Base-by-base conservation (phyloP, 208 protist species). In the Leishmania arabica region DNA sequence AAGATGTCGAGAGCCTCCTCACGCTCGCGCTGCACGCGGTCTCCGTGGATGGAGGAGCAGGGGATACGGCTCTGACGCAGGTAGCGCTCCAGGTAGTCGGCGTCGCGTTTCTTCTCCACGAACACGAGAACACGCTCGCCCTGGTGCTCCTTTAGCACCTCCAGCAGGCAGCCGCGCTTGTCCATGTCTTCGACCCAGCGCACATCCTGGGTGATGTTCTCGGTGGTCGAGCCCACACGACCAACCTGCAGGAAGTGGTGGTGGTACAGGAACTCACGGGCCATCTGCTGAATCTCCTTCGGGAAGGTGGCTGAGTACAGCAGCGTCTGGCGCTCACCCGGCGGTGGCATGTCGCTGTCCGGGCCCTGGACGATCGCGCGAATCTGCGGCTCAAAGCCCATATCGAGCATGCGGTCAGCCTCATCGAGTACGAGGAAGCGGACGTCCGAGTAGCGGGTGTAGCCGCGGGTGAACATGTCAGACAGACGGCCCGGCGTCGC, bases 251-350 rank as follows among this genome's bases (percentile, higher is more conserved):
- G 86, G 91, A 99, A 99, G 84, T 99, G 93, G 88, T 99, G 99
- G 81, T 95, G 90, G 88, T 91, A 81, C 34, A 99, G 88, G 90
- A 99, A 99, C 86, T 99, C 98, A 49, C 91, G 84, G 1, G 99
- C 99, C 27, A 99, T 93, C 82, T 95, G 90, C 89, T 99, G 98
- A 82, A 99, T 99, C 90, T 99, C 98, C 82, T 94, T 93, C 21
- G 99, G 99, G 89, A 99, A 99, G 56, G 99, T 99, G 60, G 99
- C 99, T 40, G 95, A 99, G 93, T 99, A 99, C 88, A 99, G 96
- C 47, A 99, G 92, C 62, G 99, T 99, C 91, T 99, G 99, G 69
- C 99, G 94, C 79, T 99, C 92, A 13, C 97, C 97, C 31, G 99
- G 85, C n/a, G 73, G 86, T 9, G 97, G 97, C 98, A 99, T 99